phyloP scores from a whole-genome alignment of 768 basidiomycete genomes.

The Leucosporidium creatinivorum region DNA sequence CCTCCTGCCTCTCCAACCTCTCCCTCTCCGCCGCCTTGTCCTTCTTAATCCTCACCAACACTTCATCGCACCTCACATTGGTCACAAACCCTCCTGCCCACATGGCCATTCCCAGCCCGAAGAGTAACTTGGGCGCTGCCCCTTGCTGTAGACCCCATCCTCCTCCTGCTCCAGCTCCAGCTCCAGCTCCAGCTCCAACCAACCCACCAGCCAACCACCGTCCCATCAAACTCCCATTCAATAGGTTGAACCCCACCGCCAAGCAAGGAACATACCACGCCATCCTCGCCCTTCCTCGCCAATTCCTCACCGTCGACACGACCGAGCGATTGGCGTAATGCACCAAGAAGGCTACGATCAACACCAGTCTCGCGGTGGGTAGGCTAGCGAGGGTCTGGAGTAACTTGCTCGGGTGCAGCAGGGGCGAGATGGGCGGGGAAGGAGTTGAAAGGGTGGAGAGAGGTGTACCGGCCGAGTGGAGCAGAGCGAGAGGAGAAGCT shows the following conservation, averaged over 20 bases:
- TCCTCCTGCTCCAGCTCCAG: not conserved
- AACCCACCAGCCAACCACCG: constrained; percentile 49
- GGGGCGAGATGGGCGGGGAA: constrained; percentile 22
- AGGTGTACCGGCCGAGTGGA: constrained; percentile 47
- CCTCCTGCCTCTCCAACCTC: not conserved
- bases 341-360: constrained; percentile 55
- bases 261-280: constrained; percentile 58
- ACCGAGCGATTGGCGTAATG: constrained; percentile 82
- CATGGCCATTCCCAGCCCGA: no score
- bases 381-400: not conserved
- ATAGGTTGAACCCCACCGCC: constrained; percentile 59
- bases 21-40: not conserved
- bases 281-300: constrained; percentile 58
- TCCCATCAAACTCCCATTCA: constrained; percentile 66
- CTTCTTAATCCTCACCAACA: no score
- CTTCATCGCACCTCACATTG: no score
- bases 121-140: no score
- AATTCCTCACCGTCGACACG: constrained; percentile 69
- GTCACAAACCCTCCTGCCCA: no score
- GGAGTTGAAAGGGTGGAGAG: constrained; percentile 37
- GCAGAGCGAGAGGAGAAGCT: constrained; percentile 14
- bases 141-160: no score
- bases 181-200: not conserved
- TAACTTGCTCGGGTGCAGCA: not conserved
- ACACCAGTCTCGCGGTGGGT: constrained; percentile 48